These are phyloP conservation scores for Paxillus involutus DNA, from an alignment of 768 basidiomycete genomes.

Conservation along the genomic window DNA sequence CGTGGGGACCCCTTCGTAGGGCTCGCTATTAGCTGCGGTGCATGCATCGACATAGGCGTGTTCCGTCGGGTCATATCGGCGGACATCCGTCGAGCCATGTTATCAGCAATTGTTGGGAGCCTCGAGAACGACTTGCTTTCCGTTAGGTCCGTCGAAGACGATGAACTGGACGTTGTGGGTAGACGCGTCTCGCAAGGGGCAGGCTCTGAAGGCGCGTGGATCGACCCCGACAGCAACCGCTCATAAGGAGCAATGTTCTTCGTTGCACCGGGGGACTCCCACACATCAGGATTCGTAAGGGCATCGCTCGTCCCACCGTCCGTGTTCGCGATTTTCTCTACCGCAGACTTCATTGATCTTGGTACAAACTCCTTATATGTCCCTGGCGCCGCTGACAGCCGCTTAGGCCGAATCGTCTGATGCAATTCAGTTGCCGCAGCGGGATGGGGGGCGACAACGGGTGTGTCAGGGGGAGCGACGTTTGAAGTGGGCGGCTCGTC, in stretches of 20 bases:
- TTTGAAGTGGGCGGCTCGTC: neutral
- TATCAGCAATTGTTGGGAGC: neutral
- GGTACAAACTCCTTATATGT: neutral
- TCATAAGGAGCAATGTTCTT: neutral
- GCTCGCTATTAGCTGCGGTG: neutral
- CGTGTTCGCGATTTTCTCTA: neutral
- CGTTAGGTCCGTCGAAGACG: neutral
- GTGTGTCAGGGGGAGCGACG: neutral
- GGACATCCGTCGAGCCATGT: neutral
- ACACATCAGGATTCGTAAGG: neutral
- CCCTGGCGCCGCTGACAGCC: neutral
- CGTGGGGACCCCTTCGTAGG: neutral
- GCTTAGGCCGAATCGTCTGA: neutral
- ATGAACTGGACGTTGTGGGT: neutral
- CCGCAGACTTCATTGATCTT: neutral
- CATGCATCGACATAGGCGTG: constrained; percentile 12
- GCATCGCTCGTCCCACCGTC: neutral
- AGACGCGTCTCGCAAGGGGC: neutral
- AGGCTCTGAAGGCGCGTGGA: constrained; percentile 12
- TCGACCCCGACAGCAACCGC: constrained; percentile 11
- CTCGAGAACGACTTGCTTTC: neutral
- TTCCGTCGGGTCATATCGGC: neutral
- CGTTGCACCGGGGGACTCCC: neutral
- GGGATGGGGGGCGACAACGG: neutral
- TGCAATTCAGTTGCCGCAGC: neutral